Conservation (phyloP, 768 basidiomycete species). For the Russula virescens region DNA sequence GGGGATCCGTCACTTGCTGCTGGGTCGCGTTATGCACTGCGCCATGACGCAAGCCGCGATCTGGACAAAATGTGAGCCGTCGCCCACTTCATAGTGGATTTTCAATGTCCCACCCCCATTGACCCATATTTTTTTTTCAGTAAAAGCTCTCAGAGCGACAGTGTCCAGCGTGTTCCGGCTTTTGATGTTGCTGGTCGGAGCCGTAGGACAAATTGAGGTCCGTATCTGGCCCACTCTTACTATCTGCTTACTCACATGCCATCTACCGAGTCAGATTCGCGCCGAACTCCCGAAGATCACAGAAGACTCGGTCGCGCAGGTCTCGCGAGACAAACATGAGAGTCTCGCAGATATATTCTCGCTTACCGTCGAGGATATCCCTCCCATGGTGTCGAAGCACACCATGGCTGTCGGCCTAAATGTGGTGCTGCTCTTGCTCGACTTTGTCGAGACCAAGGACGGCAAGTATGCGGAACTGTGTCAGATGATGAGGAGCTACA, state of each 20-base stretch:
- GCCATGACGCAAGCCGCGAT: constrained; percentile 14
- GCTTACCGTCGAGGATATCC: constrained; percentile 17
- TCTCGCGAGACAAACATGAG: constrained; percentile 15
- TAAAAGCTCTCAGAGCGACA: constrained; percentile 15
- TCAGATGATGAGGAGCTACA: constrained; percentile 14
- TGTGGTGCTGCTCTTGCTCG: constrained; percentile 6
- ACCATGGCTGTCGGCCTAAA: constrained; percentile 4
- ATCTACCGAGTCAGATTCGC: not conserved
- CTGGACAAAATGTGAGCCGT: constrained; percentile 20
- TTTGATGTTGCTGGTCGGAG: constrained; percentile 7
- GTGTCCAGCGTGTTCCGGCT: constrained; percentile 11
- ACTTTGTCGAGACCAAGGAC: constrained; percentile 1
- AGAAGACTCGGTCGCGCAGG: constrained; percentile 12
- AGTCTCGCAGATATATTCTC: constrained; percentile 10
- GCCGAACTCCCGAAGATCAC: constrained; percentile 11
- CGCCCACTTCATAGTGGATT: no score
- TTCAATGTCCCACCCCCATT: not conserved
- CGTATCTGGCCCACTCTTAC: not conserved
- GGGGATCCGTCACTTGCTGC: constrained; percentile 16
- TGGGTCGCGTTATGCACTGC: constrained; percentile 15
- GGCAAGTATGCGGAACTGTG: not conserved
- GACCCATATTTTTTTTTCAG: not conserved
- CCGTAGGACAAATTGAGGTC: constrained; percentile 13
- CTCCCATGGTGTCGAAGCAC: not conserved
- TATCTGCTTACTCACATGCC: not conserved